These are phyloP conservation scores for Aspergillus felis DNA, from an alignment of 2,329 filamentous ascomycete species.

Conservation along the genomic window DNA sequence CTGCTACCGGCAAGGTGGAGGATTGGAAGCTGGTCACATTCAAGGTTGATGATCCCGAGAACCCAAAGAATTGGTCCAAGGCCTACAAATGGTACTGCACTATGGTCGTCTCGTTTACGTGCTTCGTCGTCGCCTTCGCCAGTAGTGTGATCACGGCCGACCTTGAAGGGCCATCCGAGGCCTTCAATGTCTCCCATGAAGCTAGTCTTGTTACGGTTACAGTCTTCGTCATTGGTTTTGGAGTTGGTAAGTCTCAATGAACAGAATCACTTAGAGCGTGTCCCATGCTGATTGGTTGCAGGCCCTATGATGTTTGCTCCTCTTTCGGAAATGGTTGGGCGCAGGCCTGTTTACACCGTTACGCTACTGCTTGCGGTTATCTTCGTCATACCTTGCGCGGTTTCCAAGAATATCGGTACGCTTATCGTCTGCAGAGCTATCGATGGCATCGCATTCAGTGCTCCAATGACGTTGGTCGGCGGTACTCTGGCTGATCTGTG, in stretches of 20 bases:
- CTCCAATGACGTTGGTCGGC: conserved; percentile 81
- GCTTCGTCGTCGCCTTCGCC: conserved; percentile 68
- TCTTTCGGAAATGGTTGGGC: conserved; percentile 69
- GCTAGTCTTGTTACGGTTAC: conserved; percentile 69
- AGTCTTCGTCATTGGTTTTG: conserved; percentile 78
- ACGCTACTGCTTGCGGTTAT: conserved; percentile 68
- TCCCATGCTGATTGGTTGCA: conserved; percentile 22
- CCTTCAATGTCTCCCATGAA: conserved; percentile 67
- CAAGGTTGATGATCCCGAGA: conserved; percentile 65
- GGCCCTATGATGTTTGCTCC: conserved; percentile 78
- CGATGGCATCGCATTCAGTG: conserved; percentile 79
- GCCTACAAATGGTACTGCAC: conserved; percentile 77
- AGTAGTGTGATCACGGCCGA: conserved; percentile 77
- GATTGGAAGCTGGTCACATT: conserved; percentile 68
- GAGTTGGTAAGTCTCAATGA: conserved; percentile 54
- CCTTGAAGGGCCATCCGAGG: conserved; percentile 58
- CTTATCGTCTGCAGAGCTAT: conserved; percentile 72
- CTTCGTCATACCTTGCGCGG: conserved; percentile 76
- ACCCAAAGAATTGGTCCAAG: conserved; percentile 84
- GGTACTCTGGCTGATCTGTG: conserved; percentile 82
- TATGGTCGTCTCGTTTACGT: conserved; percentile 74
- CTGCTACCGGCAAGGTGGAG: conserved; percentile 49
- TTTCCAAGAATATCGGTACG: conserved; percentile 71
- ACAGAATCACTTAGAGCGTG: not conserved
- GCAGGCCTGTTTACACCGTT: conserved; percentile 65